Evolutionary conservation across 2,329 filamentous ascomycete species (phyloP), one percentile per base, ranked within the genome.

Genomic region (Grosmannia penicillata): DNA sequence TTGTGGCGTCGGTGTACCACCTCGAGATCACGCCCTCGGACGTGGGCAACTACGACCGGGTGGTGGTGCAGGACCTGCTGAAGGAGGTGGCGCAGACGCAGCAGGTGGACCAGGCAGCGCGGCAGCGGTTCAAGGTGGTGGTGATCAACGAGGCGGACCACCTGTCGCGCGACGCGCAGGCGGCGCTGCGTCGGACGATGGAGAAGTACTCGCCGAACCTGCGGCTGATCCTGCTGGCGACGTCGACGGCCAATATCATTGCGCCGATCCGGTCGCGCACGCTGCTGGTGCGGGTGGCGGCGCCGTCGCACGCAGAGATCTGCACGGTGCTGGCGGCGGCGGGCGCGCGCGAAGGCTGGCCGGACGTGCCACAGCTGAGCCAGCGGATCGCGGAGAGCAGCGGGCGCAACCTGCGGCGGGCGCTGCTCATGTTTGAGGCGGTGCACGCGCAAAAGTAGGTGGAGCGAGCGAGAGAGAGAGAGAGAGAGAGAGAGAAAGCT

Each of bases 91-190:
- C 93, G 23, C 93, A 98, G 60, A 98, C 91, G 38, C 91, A 98
- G 57, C 93, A 98, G 62, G 91, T 98, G n/a, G 91, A 98, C 57
- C 69, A 91, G 48, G 70, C 76, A 11, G 93, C 93, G 14, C 82
- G 77, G 56, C 91, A 98, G 57, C 74, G 78, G 32, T 98, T 98
- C 72, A 98, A 98, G 62, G 87, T 98, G 1, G 91, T 98, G 1
- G 89, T 98, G 26, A 96, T 98, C 68, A 98, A 98, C 52, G 91
- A 98, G 65, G 91, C 91, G 8, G 93, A 98, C 55, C 83, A 94
- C 53, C 69, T 98, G 47, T 91, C 81, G 4, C 70, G 91, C 46
- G 91, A 98, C 66, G 91, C 91, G 4, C 91, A 98, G 61, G 91
- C 93, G 0, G 93, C 93, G 24, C 64, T 98, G 53, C 75, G 91